phyloP scores from a whole-genome alignment of 768 basidiomycete species.

The Russula virescens region DNA sequence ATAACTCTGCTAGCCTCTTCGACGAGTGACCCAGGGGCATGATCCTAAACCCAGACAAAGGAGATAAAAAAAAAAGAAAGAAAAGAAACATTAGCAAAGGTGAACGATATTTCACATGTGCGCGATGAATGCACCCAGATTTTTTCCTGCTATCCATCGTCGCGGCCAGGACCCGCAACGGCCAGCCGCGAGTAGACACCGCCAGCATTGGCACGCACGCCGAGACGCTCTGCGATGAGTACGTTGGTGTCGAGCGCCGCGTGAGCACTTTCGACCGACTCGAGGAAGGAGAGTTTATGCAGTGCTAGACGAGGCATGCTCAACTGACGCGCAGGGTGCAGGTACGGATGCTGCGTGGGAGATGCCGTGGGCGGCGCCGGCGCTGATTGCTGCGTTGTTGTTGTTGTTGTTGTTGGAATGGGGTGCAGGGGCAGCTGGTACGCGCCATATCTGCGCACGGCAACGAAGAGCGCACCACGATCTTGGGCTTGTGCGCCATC shows the following conservation, averaged over 20 bases:
- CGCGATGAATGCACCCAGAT: slow-evolving; percentile 96
- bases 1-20: too few relatives aligned
- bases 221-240: slow-evolving; percentile 59
- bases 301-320: slow-evolving; percentile 46
- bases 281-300: slow-evolving; percentile 62
- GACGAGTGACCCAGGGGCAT: too few relatives aligned
- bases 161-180: slow-evolving; percentile 47
- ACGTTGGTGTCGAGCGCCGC: slow-evolving; percentile 84
- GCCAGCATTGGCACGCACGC: slow-evolving; percentile 48
- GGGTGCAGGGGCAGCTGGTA: slow-evolving; percentile 58
- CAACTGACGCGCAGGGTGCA: slow-evolving; percentile 36
- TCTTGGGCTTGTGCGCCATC: slow-evolving; percentile 1
- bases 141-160: slow-evolving; percentile 80
- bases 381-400: too few relatives aligned
- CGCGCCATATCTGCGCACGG: slow-evolving; percentile 81
- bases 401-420: too few relatives aligned
- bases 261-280: slow-evolving; percentile 90
- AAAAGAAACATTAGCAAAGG: not conserved
- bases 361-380: too few relatives aligned
- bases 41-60: too few relatives aligned
- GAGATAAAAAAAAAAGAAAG: too few relatives aligned
- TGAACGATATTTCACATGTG: too few relatives aligned
- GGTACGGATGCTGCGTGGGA: too few relatives aligned
- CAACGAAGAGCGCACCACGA: slow-evolving; percentile 41
- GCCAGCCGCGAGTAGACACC: slow-evolving; percentile 79